Conservation (phyloP, 306 rosid species). For the Castanea mollissima region DNA sequence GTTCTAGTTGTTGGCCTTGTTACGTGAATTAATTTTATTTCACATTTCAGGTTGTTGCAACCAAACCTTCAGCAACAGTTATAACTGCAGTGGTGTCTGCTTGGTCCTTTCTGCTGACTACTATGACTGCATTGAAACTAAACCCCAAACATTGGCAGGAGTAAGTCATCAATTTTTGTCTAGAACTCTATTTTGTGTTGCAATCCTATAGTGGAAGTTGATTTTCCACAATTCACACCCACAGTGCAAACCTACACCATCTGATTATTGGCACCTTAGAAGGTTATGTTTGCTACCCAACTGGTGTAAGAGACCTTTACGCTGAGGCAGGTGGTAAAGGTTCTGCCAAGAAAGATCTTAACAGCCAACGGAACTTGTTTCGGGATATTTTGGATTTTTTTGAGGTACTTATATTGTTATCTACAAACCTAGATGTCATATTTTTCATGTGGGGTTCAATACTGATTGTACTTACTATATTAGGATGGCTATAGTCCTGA, state of each 20-base stretch:
- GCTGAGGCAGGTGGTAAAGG: conserved; percentile 94
- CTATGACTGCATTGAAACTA: conserved; percentile 54
- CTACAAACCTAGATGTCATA: not conserved
- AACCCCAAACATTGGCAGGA: conserved; percentile 79
- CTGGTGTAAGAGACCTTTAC: conserved; percentile 50
- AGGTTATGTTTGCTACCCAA: not conserved
- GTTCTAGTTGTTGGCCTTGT: not conserved
- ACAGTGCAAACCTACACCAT: not conserved
- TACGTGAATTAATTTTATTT: not conserved
- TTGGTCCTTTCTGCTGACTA: conserved; percentile 94
- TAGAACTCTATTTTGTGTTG: not conserved
- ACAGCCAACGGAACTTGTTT: conserved; percentile 77
- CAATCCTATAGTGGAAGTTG: not conserved
- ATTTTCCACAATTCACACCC: not conserved
- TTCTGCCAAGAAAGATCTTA: conserved; percentile 83
- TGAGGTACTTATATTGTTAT: conserved; percentile 51
- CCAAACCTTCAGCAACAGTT: conserved; percentile 60
- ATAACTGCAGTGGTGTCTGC: conserved; percentile 72
- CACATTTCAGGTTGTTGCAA: conserved; percentile 61
- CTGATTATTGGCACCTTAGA: not conserved
- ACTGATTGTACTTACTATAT: conserved; percentile 26
- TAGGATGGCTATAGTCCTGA: conserved; percentile 79
- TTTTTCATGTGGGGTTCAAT: conserved; percentile 1
- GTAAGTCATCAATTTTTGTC: conserved; percentile 34
- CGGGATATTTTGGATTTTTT: conserved; percentile 72